Base-by-base conservation (phyloP, 495 filamentous ascomycete genomes). In the Hyaloscypha bicolor region DNA sequence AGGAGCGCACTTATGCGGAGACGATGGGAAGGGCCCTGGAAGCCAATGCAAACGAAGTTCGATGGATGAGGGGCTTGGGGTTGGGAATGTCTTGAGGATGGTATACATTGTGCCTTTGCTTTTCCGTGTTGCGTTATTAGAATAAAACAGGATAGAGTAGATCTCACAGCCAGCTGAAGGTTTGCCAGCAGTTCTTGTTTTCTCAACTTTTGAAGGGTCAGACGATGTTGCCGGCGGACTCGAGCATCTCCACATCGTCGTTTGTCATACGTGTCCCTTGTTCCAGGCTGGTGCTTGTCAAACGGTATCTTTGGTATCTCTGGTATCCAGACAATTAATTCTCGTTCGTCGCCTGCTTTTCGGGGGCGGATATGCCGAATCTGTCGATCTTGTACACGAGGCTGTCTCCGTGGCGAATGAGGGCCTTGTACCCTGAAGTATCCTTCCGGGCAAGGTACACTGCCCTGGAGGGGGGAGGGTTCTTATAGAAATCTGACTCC, bases 11-110 rank as follows among this genome's bases (percentile, higher is more conserved):
- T 71, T 94, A 94, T 77, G 79, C 79, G 35, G 79, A 84, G 57
- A 85, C 78, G 69, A 93, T 97, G 91, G 84, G 92, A 62, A 80
- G 83, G 60, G 92, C 90, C 12, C 76, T 97, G 64, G 86, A 92
- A 78, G 82, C 83, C 74, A 92, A 96, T 76, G 93, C 92, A 19
- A 87, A 93, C 78, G 93, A 95, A 73, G 90, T 91, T 66, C 81
- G 91, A 67, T 93, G 91, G 77, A 85, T 94, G 73, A 83, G 86
- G 63, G 87, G 88, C 39, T 82, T 93, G 62, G 90, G 91, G 14
- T 70, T 90, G 62, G 67, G 60, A 55, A 61, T 29, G 30, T 42
- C 62, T 35, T 67, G 30, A 45, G 32, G 39, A 39, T 14, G 12
- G 31, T 9, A 55, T 45, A 48, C 59, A 66, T 67, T 65, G 66